phyloP scores from a whole-genome alignment of 208 protist genomes.

The Leishmania aethiopica region DNA sequence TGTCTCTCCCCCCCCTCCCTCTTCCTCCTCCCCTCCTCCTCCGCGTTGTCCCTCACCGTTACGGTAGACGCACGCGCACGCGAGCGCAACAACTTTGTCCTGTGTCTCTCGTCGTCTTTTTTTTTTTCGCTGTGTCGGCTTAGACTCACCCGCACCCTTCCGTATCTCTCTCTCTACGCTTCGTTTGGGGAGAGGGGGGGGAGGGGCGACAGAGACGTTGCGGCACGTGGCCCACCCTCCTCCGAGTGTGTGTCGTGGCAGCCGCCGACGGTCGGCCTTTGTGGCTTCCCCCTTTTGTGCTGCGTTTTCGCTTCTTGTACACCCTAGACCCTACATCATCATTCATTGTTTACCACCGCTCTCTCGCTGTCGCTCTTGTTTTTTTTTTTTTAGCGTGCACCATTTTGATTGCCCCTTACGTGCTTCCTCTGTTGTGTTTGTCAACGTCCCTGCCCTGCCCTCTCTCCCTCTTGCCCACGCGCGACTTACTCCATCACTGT shows the following conservation, averaged over 20 bases:
- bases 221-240: background rate
- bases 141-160: background rate
- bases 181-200: background rate
- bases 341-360: background rate
- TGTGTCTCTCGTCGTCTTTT: background rate
- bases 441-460: background rate
- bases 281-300: background rate
- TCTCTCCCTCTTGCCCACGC: background rate
- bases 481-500: background rate
- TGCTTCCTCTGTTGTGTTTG: constrained; percentile 3
- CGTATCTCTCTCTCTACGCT: background rate
- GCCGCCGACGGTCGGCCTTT: background rate
- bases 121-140: background rate
- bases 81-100: background rate
- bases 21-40: too few relatives aligned
- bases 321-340: background rate
- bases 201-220: background rate
- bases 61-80: background rate
- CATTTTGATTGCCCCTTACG: too few relatives aligned
- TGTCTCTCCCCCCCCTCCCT: background rate
- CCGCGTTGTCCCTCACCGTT: background rate
- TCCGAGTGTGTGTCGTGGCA: background rate
- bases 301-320: background rate
- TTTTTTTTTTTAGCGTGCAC: background rate
- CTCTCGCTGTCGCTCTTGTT: too few relatives aligned